Evolutionary conservation across 2,329 filamentous ascomycete species (phyloP), one percentile per base, ranked within the genome.

Genomic region (Penicillium sp.): DNA sequence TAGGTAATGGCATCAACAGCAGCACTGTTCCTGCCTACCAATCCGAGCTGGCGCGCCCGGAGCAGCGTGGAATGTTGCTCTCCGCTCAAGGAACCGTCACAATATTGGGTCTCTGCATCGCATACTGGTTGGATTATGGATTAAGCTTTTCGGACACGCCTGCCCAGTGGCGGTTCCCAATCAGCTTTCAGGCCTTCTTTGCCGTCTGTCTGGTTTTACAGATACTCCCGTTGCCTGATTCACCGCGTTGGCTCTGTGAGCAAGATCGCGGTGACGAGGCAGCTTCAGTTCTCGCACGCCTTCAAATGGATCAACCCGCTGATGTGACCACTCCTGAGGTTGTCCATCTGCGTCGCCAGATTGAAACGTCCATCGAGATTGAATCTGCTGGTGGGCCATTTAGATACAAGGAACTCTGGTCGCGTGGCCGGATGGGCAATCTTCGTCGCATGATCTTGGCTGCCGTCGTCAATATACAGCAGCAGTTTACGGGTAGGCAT

Each of bases 81-180:
- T 59, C 57, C 3, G 57, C 57, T 10, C 57, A 59, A 34, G 57
- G 57, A 13, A 59, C 57, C 6, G 55, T 76, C 28, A 75, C 73
- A 0, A 75, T 76, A 31, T 62, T 77, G 6, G 75, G 75, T 0
- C 67, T 76, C 11, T 72, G 72, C 41, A 70, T 77, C n/a, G 73
- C 73, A 6, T 77, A 76, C 56, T 78, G 75, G 75, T 66, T 77
- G 46, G 72, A 73, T 34, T 74, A 67, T 43, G 72, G 67, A 2
- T 38, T 60, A 12, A 59, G 64, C n/a, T 62, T 60, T 12, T 49
- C 57, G 29, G 55, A 65, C 3, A 61, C 62, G 0, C 56, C 64
- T 0, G 65, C 73, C 6, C 66, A 69, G 14, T 76, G 72, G 73
- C 68, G 74, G 2, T 71, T 76, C 36, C 74, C 74, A 0, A 66